Evolutionary conservation across 73 alveolate species (phyloP).

Genomic region (Tetrahymena thermophila): DNA sequence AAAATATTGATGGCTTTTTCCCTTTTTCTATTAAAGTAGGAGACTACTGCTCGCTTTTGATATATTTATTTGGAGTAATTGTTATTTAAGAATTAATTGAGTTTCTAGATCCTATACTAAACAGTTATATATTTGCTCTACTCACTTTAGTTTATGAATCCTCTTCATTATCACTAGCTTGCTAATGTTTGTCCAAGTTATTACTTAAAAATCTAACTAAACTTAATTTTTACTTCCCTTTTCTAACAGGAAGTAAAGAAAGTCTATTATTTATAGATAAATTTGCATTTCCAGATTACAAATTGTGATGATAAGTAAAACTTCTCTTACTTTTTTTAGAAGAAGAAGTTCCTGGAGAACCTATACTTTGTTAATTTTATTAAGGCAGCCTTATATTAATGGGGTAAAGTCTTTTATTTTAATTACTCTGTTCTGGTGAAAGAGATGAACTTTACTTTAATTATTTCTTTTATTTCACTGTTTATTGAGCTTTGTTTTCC

Average conservation of each 20-base stretch:
- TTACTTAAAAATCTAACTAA: not conserved
- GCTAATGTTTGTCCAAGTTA: not conserved
- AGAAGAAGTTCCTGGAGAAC: not conserved
- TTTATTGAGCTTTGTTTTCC: not conserved
- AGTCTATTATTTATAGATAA: not conserved
- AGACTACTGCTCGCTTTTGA: not conserved
- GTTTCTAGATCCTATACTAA: not conserved
- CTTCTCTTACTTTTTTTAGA: not conserved
- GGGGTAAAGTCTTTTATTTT: too few relatives aligned
- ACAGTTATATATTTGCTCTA: not conserved
- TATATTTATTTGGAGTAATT: not conserved
- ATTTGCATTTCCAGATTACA: not conserved
- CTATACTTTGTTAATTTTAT: not conserved
- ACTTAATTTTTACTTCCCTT: not conserved
- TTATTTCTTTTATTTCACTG: not conserved
- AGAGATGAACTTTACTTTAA: not conserved
- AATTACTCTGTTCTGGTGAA: not conserved
- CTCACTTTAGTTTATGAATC: not conserved
- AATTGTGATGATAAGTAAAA: not conserved
- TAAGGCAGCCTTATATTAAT: not conserved
- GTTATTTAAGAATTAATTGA: not conserved
- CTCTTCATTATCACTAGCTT: not conserved
- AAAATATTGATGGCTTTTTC: not conserved
- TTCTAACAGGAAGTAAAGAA: not conserved
- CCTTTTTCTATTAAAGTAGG: not conserved